phyloP scores from a whole-genome alignment of 2,329 filamentous ascomycete species.

The Sporothrix inflata region DNA sequence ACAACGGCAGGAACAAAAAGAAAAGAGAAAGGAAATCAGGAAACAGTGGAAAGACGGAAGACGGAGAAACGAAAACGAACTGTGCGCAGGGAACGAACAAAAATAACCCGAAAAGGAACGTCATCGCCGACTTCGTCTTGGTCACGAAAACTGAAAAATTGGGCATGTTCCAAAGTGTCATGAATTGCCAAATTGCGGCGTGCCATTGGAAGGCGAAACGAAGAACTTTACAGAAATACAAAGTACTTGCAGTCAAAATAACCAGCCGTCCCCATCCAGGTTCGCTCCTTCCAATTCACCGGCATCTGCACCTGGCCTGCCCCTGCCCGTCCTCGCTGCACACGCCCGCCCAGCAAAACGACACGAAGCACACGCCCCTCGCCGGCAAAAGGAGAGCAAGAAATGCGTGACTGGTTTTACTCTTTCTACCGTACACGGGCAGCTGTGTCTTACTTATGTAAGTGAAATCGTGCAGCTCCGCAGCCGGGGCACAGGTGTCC shows the following conservation, averaged over 20 bases:
- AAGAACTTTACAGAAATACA: neutral
- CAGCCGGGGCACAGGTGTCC: neutral
- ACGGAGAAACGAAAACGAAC: neutral
- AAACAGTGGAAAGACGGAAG: neutral
- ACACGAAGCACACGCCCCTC: neutral
- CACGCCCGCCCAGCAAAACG: neutral
- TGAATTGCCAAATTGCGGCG: neutral
- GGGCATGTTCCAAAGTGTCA: neutral
- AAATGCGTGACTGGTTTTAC: neutral
- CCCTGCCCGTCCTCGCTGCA: neutral
- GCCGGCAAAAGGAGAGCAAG: neutral
- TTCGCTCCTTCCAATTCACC: neutral
- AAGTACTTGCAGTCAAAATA: neutral
- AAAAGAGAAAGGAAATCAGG: neutral
- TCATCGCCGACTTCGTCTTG: constrained; percentile 5
- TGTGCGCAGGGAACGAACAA: neutral
- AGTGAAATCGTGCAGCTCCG: constrained; percentile 10
- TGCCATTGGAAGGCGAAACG: neutral
- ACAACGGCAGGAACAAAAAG: too few species aligned
- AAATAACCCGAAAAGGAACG: neutral
- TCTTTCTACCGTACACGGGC: neutral
- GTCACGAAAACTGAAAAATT: neutral
- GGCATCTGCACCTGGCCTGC: neutral
- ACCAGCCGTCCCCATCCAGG: neutral
- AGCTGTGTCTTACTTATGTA: constrained; percentile 13